phyloP scores from a whole-genome alignment of 2,329 filamentous ascomycete genomes.

The Zymoseptoria ardabiliae region DNA sequence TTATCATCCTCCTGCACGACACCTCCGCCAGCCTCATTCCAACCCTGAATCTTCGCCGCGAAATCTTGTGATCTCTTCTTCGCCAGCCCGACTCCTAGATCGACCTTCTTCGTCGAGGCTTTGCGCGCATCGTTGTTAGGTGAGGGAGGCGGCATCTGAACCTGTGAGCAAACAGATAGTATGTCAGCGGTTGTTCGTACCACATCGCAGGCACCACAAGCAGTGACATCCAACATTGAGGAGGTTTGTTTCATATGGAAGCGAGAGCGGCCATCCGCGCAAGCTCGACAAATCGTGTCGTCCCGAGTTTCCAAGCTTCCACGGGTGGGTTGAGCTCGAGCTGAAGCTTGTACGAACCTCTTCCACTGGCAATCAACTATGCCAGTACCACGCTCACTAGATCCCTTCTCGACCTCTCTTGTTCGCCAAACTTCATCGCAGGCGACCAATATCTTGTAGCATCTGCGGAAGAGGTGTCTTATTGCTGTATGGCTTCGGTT shows the following conservation, averaged over 20 bases:
- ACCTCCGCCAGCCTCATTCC: slow-evolving; percentile 26
- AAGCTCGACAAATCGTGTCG: not conserved
- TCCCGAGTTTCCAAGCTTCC: not conserved
- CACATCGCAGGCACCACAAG: slow-evolving; percentile 17
- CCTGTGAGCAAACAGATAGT: slow-evolving; percentile 15
- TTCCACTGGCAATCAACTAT: not conserved
- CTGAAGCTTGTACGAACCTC: not conserved
- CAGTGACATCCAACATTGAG: slow-evolving; percentile 22
- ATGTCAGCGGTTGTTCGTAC: slow-evolving; percentile 23
- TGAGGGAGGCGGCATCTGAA: slow-evolving; percentile 24
- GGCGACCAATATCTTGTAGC: not conserved
- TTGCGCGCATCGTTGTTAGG: slow-evolving; percentile 16
- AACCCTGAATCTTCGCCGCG: slow-evolving; percentile 26
- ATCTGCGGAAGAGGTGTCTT: not conserved
- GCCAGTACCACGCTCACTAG: not conserved
- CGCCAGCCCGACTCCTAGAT: slow-evolving; percentile 23
- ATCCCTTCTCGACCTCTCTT: not conserved
- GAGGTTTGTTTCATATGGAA: not conserved
- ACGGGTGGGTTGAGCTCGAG: not conserved
- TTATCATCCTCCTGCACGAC: slow-evolving; percentile 23
- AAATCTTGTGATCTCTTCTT: slow-evolving; percentile 28
- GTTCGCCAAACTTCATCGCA: not conserved
- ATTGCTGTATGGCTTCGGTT: not conserved
- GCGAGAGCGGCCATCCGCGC: not conserved
- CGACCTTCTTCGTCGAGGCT: slow-evolving; percentile 18